Percentiles rank a stretch among this genome's conserved stretches.
phyloP scores from a whole-genome alignment of 352 stramenopile species.

The Hyaloperonospora arabidopsidis region DNA sequence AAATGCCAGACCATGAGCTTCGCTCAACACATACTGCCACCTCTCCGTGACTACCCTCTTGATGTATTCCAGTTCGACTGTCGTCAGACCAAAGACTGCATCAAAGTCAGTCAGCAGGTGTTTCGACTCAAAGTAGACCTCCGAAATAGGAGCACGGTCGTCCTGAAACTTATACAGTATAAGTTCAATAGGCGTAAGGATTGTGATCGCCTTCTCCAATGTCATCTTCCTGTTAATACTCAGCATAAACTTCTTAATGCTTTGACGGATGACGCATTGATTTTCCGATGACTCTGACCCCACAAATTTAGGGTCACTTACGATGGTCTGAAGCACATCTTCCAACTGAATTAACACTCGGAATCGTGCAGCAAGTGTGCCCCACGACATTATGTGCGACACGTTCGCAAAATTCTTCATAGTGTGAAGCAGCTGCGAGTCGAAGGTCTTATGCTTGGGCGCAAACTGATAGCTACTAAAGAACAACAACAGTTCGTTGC shows the following conservation, averaged over 20 bases:
- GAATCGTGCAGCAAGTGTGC: slow-evolving; percentile 57
- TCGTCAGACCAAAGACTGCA: slow-evolving; percentile 56
- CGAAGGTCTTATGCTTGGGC: slow-evolving; percentile 69
- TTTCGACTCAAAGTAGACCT: slow-evolving; percentile 80
- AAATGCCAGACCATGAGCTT: slow-evolving; percentile 67
- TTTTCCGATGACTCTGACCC: slow-evolving; percentile 30
- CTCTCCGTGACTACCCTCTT: slow-evolving; percentile 74
- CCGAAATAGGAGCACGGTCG: slow-evolving; percentile 65
- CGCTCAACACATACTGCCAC: slow-evolving; percentile 67
- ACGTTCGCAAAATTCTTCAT: slow-evolving; percentile 72
- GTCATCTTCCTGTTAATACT: slow-evolving; percentile 73
- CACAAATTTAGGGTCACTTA: slow-evolving; percentile 61
- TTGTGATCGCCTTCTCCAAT: slow-evolving; percentile 73
- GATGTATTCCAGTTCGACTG: slow-evolving; percentile 69
- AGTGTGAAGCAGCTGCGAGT: slow-evolving; percentile 56
- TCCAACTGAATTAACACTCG: slow-evolving; percentile 57
- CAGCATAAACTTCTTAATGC: slow-evolving; percentile 67
- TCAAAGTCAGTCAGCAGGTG: slow-evolving; percentile 74
- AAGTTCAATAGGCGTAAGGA: slow-evolving; percentile 68
- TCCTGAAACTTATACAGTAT: slow-evolving; percentile 83
- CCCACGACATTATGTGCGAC: slow-evolving; percentile 58
- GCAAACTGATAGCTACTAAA: slow-evolving; percentile 78
- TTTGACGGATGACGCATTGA: slow-evolving; percentile 45
- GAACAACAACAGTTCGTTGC: slow-evolving; percentile 68
- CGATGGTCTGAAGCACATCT: slow-evolving; percentile 66